These are phyloP conservation scores for Lachnellula subtilissima DNA, from an alignment of 2,329 filamentous ascomycete genomes.

Conservation along the genomic window DNA sequence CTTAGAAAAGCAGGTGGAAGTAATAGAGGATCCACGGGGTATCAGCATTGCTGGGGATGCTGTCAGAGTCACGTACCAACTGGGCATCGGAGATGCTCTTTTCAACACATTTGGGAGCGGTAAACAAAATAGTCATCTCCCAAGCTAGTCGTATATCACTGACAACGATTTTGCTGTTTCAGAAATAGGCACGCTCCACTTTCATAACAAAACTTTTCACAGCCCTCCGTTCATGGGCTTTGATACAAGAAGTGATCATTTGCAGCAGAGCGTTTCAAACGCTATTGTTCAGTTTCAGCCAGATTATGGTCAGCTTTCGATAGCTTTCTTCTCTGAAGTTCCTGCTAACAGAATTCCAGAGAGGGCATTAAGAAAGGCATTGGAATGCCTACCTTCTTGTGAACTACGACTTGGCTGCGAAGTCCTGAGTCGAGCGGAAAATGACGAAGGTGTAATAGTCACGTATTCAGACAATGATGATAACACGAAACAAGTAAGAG, in stretches of 20 bases:
- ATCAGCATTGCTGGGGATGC: conserved; percentile 32
- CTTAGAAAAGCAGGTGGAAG: conserved; percentile 25
- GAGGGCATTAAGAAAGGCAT: background rate
- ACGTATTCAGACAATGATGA: background rate
- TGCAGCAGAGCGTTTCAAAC: too few species aligned
- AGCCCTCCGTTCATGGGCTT: too few species aligned
- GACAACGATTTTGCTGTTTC: background rate
- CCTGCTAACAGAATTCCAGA: background rate
- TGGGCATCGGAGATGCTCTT: conserved; percentile 23
- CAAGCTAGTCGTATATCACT: background rate
- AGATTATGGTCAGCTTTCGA: too few species aligned
- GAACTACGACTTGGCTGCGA: background rate
- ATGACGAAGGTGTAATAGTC: background rate
- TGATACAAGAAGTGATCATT: too few species aligned
- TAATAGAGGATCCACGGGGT: conserved; percentile 30
- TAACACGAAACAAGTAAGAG: background rate
- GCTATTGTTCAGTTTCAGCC: too few species aligned
- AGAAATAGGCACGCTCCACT: conserved; percentile 8
- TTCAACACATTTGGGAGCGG: conserved; percentile 18
- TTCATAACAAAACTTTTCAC: background rate
- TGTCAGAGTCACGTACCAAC: conserved; percentile 24
- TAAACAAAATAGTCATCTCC: background rate
- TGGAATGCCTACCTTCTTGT: background rate
- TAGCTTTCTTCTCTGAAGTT: background rate
- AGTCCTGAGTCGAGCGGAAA: background rate